A percentile compares a stretch with the other conserved stretches of the same genome.
These are phyloP conservation scores for Pseudomassariella vexata DNA, from an alignment of 2,329 filamentous ascomycete species.

Conservation along the genomic window DNA sequence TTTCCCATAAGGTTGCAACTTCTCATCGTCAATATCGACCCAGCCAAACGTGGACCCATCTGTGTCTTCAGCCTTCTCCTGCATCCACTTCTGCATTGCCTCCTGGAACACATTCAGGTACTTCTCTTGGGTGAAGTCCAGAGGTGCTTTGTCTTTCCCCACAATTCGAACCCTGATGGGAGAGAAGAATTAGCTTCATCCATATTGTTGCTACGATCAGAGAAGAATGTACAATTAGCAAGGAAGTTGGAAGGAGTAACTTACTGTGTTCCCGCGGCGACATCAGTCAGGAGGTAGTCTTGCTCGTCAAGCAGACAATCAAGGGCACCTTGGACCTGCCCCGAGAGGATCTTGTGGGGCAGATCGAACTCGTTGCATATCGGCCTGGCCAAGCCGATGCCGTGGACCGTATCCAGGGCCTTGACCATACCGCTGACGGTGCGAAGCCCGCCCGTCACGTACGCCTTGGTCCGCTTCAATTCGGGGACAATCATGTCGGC, in stretches of 20 bases:
- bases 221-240: no score
- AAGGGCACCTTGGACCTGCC: conserved; percentile 41
- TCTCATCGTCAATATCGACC: conserved; percentile 22
- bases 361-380: conserved; percentile 26
- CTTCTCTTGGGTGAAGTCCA: conserved; percentile 24
- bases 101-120: conserved; percentile 22
- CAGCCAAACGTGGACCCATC: conserved; percentile 26
- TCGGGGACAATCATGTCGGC: conserved; percentile 43
- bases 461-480: conserved; percentile 46
- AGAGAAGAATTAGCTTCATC: neutral
- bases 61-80: conserved; percentile 23
- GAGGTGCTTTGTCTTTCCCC: conserved; percentile 22
- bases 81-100: conserved; percentile 22
- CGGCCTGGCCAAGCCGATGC: conserved; percentile 48
- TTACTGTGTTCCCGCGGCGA: conserved; percentile 26
- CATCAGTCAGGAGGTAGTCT: conserved; percentile 36
- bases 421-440: conserved; percentile 50
- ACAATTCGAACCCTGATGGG: conserved; percentile 24
- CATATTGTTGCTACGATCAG: neutral
- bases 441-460: conserved; percentile 54
- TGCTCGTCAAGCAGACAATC: conserved; percentile 39
- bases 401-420: conserved; percentile 52
- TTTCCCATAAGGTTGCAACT: conserved; percentile 26
- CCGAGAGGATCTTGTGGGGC: conserved; percentile 24
- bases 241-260: conserved; percentile 6